Evolutionary conservation across 2,329 filamentous ascomycete species (phyloP).

Genomic region (Leptographium lundbergii): DNA sequence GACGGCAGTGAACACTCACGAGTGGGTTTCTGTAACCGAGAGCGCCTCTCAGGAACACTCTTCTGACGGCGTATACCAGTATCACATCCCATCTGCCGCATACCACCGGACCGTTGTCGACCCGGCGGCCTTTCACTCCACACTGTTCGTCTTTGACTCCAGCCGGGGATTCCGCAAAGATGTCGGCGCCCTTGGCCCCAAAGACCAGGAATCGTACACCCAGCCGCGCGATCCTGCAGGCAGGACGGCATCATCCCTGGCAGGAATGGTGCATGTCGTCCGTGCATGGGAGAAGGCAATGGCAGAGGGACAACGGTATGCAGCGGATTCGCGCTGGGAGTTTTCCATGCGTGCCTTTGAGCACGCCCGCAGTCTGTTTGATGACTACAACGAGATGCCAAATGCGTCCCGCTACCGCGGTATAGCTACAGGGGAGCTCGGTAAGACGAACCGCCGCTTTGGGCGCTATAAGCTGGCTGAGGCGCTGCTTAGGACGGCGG

Average conservation of each 20-base stretch:
- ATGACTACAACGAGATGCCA: conserved; percentile 3
- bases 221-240: conserved; percentile 14
- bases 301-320: conserved; percentile 9
- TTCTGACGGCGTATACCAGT: conserved; percentile 12
- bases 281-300: conserved; percentile 13
- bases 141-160: conserved; percentile 24
- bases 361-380: conserved; percentile 15
- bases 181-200: conserved; percentile 20
- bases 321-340: conserved; percentile 12
- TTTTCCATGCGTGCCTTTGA: conserved; percentile 13
- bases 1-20: conserved; percentile 15
- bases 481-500: conserved; percentile 13
- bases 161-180: conserved; percentile 18
- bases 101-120: conserved; percentile 19
- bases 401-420: conserved; percentile 10
- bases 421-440: conserved; percentile 16
- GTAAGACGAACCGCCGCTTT: conserved; percentile 17
- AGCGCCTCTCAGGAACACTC: conserved; percentile 5
- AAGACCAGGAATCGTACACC: conserved; percentile 11
- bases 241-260: conserved; percentile 11
- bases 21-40: conserved; percentile 11
- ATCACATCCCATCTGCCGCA: conserved; percentile 17
- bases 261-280: conserved; percentile 10
- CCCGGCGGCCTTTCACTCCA: conserved; percentile 19
- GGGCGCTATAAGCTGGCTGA: conserved; percentile 17